phyloP scores from a whole-genome alignment of 2,329 filamentous ascomycete species.

The Neoarthrinium moseri region DNA sequence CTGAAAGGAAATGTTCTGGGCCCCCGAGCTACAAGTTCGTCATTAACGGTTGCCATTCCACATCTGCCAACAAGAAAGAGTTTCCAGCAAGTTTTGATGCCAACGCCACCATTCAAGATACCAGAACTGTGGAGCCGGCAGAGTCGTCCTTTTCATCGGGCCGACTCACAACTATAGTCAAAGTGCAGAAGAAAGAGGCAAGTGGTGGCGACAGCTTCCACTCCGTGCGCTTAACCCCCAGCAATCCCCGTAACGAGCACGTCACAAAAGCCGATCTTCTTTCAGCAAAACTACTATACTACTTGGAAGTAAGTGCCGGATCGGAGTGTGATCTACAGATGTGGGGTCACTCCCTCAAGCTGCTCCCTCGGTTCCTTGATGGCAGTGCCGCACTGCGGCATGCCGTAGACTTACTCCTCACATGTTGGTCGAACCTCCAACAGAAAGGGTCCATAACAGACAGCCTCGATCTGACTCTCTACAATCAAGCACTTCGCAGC shows the following conservation, averaged over 20 bases:
- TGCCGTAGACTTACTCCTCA: conserved; percentile 22
- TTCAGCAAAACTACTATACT: conserved; percentile 17
- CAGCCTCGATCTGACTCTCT: conserved; percentile 24
- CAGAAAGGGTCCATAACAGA: conserved; percentile 15
- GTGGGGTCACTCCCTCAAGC: conserved; percentile 21
- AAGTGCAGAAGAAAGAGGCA: too few species aligned
- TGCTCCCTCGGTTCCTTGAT: conserved; percentile 21
- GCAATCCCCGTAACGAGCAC: neutral
- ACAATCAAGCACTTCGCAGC: conserved; percentile 23
- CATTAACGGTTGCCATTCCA: conserved; percentile 25
- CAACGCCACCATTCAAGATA: conserved; percentile 7
- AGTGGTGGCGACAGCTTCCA: too few species aligned
- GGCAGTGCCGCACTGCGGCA: conserved; percentile 19
- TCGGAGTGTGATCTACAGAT: conserved; percentile 24
- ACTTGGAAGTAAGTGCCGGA: conserved; percentile 19
- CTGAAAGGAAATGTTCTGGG: conserved; percentile 24
- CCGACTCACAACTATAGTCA: too few species aligned
- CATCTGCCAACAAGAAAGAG: conserved; percentile 13
- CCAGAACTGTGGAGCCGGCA: conserved; percentile 6
- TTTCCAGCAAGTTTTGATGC: conserved; percentile 8
- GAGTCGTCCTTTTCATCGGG: too few species aligned
- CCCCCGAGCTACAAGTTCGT: conserved; percentile 25
- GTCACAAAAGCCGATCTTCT: conserved; percentile 13
- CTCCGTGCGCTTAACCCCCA: neutral
- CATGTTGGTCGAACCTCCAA: conserved; percentile 23